A percentile compares a stretch with the other conserved stretches of the same genome.
phyloP scores from a whole-genome alignment of 805 yeast species.

The Metschnikowia picachoensis region DNA sequence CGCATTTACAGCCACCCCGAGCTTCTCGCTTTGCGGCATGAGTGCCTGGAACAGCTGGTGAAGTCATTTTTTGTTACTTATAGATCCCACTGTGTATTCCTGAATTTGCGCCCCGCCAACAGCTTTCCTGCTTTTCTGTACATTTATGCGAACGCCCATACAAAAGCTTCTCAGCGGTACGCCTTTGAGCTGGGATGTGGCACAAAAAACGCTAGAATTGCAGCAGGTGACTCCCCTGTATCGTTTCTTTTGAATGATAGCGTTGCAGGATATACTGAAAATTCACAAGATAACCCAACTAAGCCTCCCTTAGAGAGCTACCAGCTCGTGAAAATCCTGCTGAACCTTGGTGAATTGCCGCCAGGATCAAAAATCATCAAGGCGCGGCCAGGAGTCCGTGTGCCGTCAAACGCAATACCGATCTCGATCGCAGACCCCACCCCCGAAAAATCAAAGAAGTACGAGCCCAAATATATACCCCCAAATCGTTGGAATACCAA shows the following conservation, averaged over 20 bases:
- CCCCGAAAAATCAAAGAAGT: neutral
- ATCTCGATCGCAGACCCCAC: slow-evolving; percentile 12
- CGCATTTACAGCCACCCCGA: slow-evolving; percentile 7
- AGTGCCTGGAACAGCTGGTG: slow-evolving; percentile 10
- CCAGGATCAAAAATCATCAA: slow-evolving; percentile 19
- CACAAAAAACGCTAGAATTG: neutral
- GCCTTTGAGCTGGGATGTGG: neutral
- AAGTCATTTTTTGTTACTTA: slow-evolving; percentile 2
- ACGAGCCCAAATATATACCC: neutral
- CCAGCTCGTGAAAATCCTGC: slow-evolving; percentile 8
- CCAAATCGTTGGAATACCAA: neutral
- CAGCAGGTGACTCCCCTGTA: neutral
- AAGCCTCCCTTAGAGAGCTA: slow-evolving; percentile 1
- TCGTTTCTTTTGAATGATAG: neutral
- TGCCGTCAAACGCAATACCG: slow-evolving; percentile 31
- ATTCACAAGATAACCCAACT: neutral
- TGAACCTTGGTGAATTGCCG: slow-evolving; percentile 10
- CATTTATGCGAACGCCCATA: neutral
- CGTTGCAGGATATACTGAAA: neutral
- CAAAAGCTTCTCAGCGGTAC: neutral
- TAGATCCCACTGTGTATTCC: neutral
- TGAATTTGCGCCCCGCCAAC: neutral
- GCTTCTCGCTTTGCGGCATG: slow-evolving; percentile 13
- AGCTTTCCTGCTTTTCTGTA: neutral
- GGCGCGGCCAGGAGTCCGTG: slow-evolving; percentile 23